phyloP scores from a whole-genome alignment of 139 green algal species.

The Gonium pectorale region DNA sequence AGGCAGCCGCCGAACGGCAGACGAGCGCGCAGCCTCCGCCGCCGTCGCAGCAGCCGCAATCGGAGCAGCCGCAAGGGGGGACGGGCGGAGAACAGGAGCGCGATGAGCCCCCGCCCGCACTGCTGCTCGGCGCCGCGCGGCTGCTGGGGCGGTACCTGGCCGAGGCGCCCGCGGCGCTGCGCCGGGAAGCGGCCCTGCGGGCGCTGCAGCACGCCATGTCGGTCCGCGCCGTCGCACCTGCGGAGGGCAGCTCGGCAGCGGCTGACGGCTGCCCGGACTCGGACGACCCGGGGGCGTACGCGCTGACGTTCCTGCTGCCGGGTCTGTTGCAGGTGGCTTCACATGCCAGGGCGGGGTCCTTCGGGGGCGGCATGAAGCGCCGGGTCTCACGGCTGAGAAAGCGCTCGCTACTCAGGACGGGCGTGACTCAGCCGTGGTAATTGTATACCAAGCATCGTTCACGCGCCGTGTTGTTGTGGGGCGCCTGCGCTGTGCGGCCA shows the following conservation, averaged over 20 bases:
- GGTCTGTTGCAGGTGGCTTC: conserved; percentile 44
- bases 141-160: conserved; percentile 50
- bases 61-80: background rate
- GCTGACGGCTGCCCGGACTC: background rate
- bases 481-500: too few relatives aligned
- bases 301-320: conserved; percentile 54
- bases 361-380: too few relatives aligned
- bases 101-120: background rate
- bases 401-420: too few relatives aligned
- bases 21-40: background rate
- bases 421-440: too few relatives aligned
- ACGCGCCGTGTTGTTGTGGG: too few relatives aligned
- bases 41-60: background rate
- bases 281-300: background rate
- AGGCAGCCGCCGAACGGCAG: conserved; percentile 37
- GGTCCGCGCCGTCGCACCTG: background rate
- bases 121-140: conserved; percentile 20
- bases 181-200: background rate
- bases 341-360: too few relatives aligned
- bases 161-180: conserved; percentile 51
- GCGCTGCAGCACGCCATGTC: conserved; percentile 51
- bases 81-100: too few relatives aligned
- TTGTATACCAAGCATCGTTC: too few relatives aligned
- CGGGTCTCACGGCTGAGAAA: too few relatives aligned
- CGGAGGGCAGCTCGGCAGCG: background rate